Conservation (phyloP, 2,329 filamentous ascomycete species). For the Beauveria bassiana region DNA sequence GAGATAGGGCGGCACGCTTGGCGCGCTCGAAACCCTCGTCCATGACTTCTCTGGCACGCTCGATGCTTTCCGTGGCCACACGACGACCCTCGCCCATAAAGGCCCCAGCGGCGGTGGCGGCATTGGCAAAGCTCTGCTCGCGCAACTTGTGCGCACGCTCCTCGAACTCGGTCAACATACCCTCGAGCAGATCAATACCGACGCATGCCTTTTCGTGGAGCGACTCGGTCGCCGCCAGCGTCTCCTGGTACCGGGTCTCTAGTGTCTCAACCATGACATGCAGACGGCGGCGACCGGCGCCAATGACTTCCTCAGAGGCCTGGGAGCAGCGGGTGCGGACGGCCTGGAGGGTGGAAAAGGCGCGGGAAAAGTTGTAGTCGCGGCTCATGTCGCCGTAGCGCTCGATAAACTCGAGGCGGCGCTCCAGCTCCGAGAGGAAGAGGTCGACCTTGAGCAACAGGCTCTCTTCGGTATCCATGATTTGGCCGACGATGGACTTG, state of each 20-base stretch:
- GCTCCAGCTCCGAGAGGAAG: conserved; percentile 79
- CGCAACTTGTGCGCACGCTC: conserved; percentile 69
- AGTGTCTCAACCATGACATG: conserved; percentile 89
- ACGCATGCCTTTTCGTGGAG: conserved; percentile 87
- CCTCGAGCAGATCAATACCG: conserved; percentile 78
- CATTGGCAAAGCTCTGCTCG: conserved; percentile 63
- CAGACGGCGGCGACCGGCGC: conserved; percentile 73
- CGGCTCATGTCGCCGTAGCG: conserved; percentile 76
- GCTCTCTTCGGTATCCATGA: conserved; percentile 56
- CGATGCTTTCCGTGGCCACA: conserved; percentile 72
- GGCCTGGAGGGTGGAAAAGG: conserved; percentile 77
- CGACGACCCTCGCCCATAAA: conserved; percentile 72
- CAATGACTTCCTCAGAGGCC: conserved; percentile 83
- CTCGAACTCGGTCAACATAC: conserved; percentile 80
- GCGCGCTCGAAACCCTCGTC: conserved; percentile 78
- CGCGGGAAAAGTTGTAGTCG: conserved; percentile 75
- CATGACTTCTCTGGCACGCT: conserved; percentile 65
- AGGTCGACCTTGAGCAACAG: conserved; percentile 62
- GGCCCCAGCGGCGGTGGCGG: conserved; percentile 58
- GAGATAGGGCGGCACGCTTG: conserved; percentile 68
- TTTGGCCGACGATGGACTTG: conserved; percentile 51
- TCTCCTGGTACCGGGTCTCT: conserved; percentile 80
- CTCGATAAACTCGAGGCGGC: conserved; percentile 81
- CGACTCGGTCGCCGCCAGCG: conserved; percentile 73
- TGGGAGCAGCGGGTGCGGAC: conserved; percentile 84